phyloP scores from a whole-genome alignment of 345 rosid species.

The Combretum micranthum region DNA sequence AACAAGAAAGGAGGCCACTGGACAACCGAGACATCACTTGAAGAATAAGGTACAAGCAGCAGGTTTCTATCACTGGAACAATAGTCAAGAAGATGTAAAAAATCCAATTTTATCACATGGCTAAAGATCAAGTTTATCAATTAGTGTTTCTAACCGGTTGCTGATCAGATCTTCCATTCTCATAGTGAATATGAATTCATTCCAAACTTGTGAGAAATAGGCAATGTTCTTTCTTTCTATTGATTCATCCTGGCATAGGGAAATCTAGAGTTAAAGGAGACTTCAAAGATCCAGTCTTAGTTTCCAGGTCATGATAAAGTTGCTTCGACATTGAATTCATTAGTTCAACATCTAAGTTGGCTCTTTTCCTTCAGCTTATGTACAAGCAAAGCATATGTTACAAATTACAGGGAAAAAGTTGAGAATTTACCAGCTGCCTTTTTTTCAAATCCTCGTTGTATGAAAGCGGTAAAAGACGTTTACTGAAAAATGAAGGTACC shows the following conservation, averaged over 20 bases:
- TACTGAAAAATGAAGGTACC: slow-evolving; percentile 63
- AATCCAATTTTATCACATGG: slow-evolving; percentile 7
- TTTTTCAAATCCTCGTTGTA: slow-evolving; percentile 17
- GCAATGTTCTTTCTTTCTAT: slow-evolving; percentile 43
- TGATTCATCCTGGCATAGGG: slow-evolving; percentile 46
- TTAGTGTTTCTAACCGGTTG: slow-evolving; percentile 48
- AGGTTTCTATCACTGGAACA: slow-evolving; percentile 68
- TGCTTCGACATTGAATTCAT: no score
- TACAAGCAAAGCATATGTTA: no score
- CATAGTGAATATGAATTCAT: slow-evolving; percentile 73
- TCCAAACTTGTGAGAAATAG: slow-evolving; percentile 88
- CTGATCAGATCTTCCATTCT: slow-evolving; percentile 81
- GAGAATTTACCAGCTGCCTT: slow-evolving; percentile 29
- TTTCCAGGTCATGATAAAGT: no score
- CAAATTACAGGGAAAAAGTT: no score
- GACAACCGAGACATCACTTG: slow-evolving; percentile 53
- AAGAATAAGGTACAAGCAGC: slow-evolving; percentile 82
- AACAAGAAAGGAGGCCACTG: slow-evolving; percentile 99
- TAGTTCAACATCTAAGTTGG: no score
- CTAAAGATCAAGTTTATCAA: slow-evolving; percentile 10
- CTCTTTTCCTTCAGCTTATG: no score
- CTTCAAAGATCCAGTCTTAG: background rate
- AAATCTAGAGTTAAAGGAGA: slow-evolving; percentile 6
- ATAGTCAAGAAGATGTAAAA: slow-evolving; percentile 15
- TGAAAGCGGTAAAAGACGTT: slow-evolving; percentile 53